Evolutionary conservation across 1,284 basidiomycete species (phyloP), one percentile per base, ranked within the genome.

Genomic region (Sporisorium reilianum): DNA sequence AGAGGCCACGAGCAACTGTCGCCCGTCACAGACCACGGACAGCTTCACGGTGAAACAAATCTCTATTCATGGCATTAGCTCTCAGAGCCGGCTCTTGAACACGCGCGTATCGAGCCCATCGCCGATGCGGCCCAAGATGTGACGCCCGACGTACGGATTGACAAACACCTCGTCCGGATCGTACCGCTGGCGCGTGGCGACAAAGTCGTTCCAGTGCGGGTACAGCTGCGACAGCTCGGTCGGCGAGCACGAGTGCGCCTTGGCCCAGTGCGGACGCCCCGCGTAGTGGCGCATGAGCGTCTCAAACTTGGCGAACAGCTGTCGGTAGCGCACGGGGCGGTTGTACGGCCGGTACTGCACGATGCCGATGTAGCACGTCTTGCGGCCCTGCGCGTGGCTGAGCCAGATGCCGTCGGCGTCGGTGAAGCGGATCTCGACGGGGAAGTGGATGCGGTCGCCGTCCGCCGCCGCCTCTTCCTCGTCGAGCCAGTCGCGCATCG

Each of bases 211-310:
- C 85, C 96, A 95, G 63, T 89, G 89, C 30, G 95, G 93, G 85
- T 97, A 99, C 26, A 93, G 86, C 66, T 83, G 82, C 60, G 89
- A 88, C 59, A 97, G 88, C 48, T 88, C 87, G 45, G 88, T 88
- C 0, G 92, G 92, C 46, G 88, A 88, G 55, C 95, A 88, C 23
- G 87, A 87, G 85, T 99, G 96, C 23, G 94, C 89, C 86, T 99
- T 99, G 0, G 95, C 97, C 96, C 96, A 99, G 87, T 99, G 96
- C 4, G 96, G 95, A 59, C 93, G 89, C 9, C 95, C 95, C 50
- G 89, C 88, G 85, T 95, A 89, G 40, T 88, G 87, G 34, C 88
- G 85, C 75, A 96, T 85, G 76, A 97, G 91, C 18, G 86, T 81
- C 82, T 96, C 93, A 84, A 95, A 99, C 30, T 88, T 89, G 52